Evolutionary conservation across 306 rosid genomes (phyloP), one percentile per base, ranked within the genome.

Genomic region (Cicer yamashitae): DNA sequence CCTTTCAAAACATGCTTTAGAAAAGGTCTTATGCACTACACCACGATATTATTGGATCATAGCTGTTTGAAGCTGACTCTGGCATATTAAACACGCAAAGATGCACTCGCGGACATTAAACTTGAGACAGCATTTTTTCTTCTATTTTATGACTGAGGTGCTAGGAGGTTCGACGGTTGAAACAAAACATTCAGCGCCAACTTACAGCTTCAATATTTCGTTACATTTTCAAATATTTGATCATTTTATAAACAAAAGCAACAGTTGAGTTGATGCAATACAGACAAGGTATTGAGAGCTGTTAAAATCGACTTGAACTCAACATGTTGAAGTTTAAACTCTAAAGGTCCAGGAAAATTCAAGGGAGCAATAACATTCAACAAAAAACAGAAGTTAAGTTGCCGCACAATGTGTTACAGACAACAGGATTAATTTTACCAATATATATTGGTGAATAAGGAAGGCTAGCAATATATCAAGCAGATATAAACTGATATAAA

Each of bases 31-130:
- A 22, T n/a, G 20, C 52, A 45, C 58, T 8, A 74, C 7, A 54
- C 22, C 38, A 78, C 65, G 52, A 17, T 41, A 79, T 43, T 52
- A 71, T 69, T 17, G 37, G 53, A 73, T 65, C 69, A 65, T 37
- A 65, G 64, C 6, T 52, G 60, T 72, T 59, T 3, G 59, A 17
- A 38, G 61, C 51, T 71, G 53, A 65, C 34, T 9, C 37, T 38
- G 1, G 47, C 62, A 56, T 47, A 45, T 15, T n/a, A 70, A 61
- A 70, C 6, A n/a, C 1, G 4, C 34, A 43, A 61, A 37, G 22
- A 61, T 61, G 17, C 6, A 61, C 12, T 13, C 6, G 6, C 10
- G 9, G 45, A 61, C 67, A 61, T 61, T 61, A 61, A 14, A 61
- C 77, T 62, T 52, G 40, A 61, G 12, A 30, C 48, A 40, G 34